Evolutionary conservation across 176 grass and related monocot species (phyloP), one percentile per base, ranked within the genome.

Genomic region (Avena atlantica): DNA sequence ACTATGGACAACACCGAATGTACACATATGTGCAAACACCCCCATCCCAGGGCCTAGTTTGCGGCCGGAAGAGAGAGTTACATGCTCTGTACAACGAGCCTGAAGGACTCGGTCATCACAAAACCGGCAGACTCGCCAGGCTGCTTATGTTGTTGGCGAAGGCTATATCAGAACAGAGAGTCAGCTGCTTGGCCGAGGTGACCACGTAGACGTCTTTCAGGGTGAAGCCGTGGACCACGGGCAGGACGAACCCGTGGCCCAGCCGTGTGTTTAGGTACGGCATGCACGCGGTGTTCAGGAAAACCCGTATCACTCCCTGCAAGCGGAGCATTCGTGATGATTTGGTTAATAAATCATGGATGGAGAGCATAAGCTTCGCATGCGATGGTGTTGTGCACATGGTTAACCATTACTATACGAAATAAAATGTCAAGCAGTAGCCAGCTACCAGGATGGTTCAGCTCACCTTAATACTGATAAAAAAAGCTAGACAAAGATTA

Each of bases 251-350:
- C 57, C 97, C 97, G 48, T 83, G 75, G 58, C 90, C 86, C 66
- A 96, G 89, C 34, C 87, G 82, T 11, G 85, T 83, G 74, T 98
- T 98, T 65, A 92, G 51, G 79, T 92, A 92, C 14, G 96, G 96
- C 83, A 94, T 85, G 57, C 88, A 91, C 29, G 92, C 84, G 0
- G 87, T 95, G 90, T 96, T 91, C 80, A 98, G 86, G 55, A 98
- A 87, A 88, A 91, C 88, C 17, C 92, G 89, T 60, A 98, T 89
- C 75, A 96, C 87, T 21, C 92, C 97, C 97, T 98, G 94, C 61
- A 94, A 83, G 34, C 1, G 34, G 34, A 86, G 11, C 12, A 81
- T 23, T 61, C 9, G 16, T 81, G 48, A 69, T 60, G 40, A 48
- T 83, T 14, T 59, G 65, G 37, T 57, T 65, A 52, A 78, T 11